These are phyloP conservation scores for Pecoramyces ruminantium DNA, from an alignment of 192 early-diverging fungal species.

Conservation along the genomic window DNA sequence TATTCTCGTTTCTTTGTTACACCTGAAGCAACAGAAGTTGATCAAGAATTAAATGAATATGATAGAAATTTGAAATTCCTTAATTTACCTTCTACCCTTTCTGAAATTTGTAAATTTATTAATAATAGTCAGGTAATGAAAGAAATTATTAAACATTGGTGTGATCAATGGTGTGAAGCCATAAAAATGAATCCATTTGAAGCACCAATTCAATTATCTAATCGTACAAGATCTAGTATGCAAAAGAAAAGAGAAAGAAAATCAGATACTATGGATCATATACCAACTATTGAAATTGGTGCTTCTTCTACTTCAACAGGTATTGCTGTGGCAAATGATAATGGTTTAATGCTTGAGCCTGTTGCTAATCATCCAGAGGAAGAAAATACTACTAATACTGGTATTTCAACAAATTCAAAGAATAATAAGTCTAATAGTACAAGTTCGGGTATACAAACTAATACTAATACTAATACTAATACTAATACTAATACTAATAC, in stretches of 20 bases:
- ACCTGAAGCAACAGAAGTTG: neutral
- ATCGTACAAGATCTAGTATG: neutral
- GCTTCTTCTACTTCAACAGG: neutral
- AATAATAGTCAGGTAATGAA: neutral
- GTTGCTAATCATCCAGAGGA: neutral
- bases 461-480: too few relatives aligned
- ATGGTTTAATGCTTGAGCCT: neutral
- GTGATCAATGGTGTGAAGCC: neutral
- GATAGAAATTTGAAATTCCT: neutral
- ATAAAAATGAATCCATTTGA: neutral
- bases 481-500: too few relatives aligned
- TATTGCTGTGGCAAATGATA: neutral
- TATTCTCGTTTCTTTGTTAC: neutral
- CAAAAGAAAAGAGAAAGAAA: neutral
- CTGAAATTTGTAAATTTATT: neutral
- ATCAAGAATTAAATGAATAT: neutral
- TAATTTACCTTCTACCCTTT: neutral
- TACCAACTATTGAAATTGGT: neutral
- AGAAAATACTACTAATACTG: too few relatives aligned
- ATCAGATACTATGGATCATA: neutral
- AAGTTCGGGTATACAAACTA: too few relatives aligned
- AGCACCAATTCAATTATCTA: neutral
- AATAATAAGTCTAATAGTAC: too few relatives aligned
- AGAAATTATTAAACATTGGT: neutral
- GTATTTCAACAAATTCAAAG: too few relatives aligned